Evolutionary conservation across 148 eudicot species (phyloP).

Genomic region (Camellia sinensis): DNA sequence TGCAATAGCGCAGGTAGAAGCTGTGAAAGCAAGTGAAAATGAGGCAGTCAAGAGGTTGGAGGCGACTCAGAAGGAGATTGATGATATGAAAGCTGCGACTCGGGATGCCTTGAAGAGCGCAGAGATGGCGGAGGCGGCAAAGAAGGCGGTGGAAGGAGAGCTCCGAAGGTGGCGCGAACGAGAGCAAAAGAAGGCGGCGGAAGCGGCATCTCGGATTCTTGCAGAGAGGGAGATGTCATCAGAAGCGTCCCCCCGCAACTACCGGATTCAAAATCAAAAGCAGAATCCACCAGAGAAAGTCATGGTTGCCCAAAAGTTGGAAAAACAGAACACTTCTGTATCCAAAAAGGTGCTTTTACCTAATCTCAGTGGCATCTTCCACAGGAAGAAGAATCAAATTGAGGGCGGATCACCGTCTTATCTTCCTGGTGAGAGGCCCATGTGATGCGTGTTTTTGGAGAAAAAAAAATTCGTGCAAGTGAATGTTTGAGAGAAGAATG

Average conservation of each 20-base stretch:
- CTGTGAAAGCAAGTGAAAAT: constrained; percentile 82
- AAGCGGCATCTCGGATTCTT: constrained; percentile 62
- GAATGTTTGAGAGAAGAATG: constrained; percentile 7
- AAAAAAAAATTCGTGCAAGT: neutral
- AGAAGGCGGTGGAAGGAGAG: constrained; percentile 87
- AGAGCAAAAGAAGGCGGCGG: constrained; percentile 84
- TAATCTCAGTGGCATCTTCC: constrained; percentile 61
- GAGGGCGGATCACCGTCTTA: constrained; percentile 67
- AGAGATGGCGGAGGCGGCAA: constrained; percentile 80
- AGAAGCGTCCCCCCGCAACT: constrained; percentile 42
- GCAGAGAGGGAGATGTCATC: constrained; percentile 43
- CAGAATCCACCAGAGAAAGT: constrained; percentile 34
- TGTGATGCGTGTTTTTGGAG: constrained; percentile 19
- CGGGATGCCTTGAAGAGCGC: constrained; percentile 68
- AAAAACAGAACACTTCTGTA: constrained; percentile 42
- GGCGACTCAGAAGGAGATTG: constrained; percentile 64
- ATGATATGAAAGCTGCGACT: constrained; percentile 60
- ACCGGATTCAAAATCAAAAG: constrained; percentile 36
- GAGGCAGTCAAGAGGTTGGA: constrained; percentile 75
- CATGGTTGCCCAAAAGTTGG: constrained; percentile 36
- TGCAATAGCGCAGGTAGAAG: constrained; percentile 85
- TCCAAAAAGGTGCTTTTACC: constrained; percentile 60
- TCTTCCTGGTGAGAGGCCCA: constrained; percentile 53
- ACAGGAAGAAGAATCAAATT: constrained; percentile 61
- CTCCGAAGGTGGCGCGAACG: constrained; percentile 76